Evolutionary conservation across 192 early-diverging fungal species (phyloP), one percentile per base, ranked within the genome.

Genomic region (Coemansia nantahalensis): DNA sequence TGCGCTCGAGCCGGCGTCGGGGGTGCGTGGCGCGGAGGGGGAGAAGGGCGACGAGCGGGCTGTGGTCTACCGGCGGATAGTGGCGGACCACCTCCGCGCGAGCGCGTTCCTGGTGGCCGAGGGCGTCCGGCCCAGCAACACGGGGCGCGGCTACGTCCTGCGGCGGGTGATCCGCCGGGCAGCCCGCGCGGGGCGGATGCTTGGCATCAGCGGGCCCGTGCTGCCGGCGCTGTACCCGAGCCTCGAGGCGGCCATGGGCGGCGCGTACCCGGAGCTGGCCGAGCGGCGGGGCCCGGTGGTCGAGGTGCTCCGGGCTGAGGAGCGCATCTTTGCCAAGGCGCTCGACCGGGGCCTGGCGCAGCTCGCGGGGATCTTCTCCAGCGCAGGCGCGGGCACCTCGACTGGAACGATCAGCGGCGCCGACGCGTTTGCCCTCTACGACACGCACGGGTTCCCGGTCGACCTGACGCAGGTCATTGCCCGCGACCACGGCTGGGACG

Each of bases 61-160:
- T n/a, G n/a, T 95, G 60, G 92, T 89, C 67, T 92, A 90, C 35
- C 95, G 94, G 66, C 88, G 94, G 38, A 92, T 99, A n/a, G 83
- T 99, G 62, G 94, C 94, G 35, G 96, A 99, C 79, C 96, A 99
- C 54, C 72, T 97, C 40, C 84, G 96, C 22, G 94, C 96, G 9
- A 77, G 95, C 46, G 92, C 90, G 7, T 95, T 99, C 71, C 81
- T 94, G 39, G 94, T 99, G 48, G 83, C 89, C 18, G 96, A 99
- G 61, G 93, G 94, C 42, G 93, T 94, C 40, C 79, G 93, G 14
- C 96, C 96, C 13, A 89, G 85, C 57, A 99, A 96, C 67, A 92
- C 94, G 48, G 96, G 96, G n/a, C 90, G 96, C 64, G 96, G 96
- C 17, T 99, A 99, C 74, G 94, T 98, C 8, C 79, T 98, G 61